phyloP scores from a whole-genome alignment of 78 protist genomes.

The Dictyostelium firmibasis region DNA sequence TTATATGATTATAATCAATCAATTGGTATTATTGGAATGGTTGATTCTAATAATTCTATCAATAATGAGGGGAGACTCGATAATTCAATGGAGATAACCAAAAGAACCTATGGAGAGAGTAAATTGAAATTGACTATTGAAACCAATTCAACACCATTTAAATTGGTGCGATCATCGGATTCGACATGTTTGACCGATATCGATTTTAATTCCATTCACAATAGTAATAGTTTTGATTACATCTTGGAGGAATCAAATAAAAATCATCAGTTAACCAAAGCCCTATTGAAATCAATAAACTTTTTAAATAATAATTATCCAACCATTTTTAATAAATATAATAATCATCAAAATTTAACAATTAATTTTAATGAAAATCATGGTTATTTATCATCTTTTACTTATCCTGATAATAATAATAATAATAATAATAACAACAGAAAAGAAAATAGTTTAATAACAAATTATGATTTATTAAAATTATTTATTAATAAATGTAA shows the following conservation, averaged over 20 bases:
- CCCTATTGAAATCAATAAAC: neutral
- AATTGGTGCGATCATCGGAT: neutral
- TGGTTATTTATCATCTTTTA: slow-evolving; percentile 4
- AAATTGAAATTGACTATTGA: neutral
- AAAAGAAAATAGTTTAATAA: neutral
- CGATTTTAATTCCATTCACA: neutral
- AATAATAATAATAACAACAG: neutral
- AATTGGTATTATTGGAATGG: slow-evolving; percentile 1
- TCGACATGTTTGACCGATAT: neutral
- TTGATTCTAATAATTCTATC: neutral
- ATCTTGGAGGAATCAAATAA: neutral
- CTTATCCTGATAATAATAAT: neutral
- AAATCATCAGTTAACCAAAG: neutral
- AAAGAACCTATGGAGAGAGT: neutral
- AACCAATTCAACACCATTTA: neutral
- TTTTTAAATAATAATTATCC: slow-evolving; percentile 6
- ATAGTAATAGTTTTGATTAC: slow-evolving; percentile 7
- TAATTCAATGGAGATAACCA: neutral
- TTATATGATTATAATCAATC: neutral
- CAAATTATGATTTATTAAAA: neutral
- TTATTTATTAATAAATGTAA: neutral
- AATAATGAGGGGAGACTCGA: neutral
- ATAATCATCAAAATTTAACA: neutral
- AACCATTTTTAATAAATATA: neutral
- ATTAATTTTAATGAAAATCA: neutral